A percentile compares a stretch with the other conserved stretches of the same genome.
phyloP scores from a whole-genome alignment of 1,139 yeast genomes.

The Suhomyces bribrorum region DNA sequence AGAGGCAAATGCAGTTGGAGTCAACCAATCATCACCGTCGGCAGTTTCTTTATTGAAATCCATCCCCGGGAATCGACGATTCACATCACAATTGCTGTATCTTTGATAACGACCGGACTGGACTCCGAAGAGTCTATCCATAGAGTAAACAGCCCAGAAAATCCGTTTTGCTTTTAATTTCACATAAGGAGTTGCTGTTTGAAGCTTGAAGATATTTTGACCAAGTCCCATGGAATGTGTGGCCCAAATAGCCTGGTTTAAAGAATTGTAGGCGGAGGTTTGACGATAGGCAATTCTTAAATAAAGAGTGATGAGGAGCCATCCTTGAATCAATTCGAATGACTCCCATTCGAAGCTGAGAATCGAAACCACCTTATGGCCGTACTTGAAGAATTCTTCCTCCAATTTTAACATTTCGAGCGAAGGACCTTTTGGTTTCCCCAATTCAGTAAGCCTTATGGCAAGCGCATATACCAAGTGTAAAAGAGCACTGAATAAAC shows the following conservation, averaged over 20 bases:
- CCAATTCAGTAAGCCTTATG: constrained; percentile 54
- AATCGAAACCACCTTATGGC: constrained; percentile 47
- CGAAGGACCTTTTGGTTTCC: constrained; percentile 37
- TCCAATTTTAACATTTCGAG: constrained; percentile 41
- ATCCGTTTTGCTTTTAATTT: constrained; percentile 51
- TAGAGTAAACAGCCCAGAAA: constrained; percentile 58
- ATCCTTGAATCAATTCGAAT: constrained; percentile 62
- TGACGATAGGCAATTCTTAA: constrained; percentile 60
- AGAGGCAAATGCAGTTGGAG: constrained; percentile 52
- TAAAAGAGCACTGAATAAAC: constrained; percentile 54
- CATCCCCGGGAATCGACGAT: constrained; percentile 34
- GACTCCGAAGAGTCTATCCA: constrained; percentile 56
- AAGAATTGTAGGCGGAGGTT: constrained; percentile 52
- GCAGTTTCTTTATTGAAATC: constrained; percentile 29
- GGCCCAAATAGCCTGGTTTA: constrained; percentile 57
- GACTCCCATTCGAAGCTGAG: constrained; percentile 70
- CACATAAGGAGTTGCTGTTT: constrained; percentile 44
- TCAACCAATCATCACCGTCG: constrained; percentile 53
- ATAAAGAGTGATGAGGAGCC: constrained; percentile 58
- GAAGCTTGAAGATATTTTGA: constrained; percentile 22
- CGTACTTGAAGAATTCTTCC: constrained; percentile 53
- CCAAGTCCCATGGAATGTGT: constrained; percentile 59
- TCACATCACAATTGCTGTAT: constrained; percentile 39
- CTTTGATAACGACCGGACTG: constrained; percentile 56
- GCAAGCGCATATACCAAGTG: constrained; percentile 53